Evolutionary conservation across 257 asterid genomes (phyloP).

Genomic region (Solanum bulbocastanum): DNA sequence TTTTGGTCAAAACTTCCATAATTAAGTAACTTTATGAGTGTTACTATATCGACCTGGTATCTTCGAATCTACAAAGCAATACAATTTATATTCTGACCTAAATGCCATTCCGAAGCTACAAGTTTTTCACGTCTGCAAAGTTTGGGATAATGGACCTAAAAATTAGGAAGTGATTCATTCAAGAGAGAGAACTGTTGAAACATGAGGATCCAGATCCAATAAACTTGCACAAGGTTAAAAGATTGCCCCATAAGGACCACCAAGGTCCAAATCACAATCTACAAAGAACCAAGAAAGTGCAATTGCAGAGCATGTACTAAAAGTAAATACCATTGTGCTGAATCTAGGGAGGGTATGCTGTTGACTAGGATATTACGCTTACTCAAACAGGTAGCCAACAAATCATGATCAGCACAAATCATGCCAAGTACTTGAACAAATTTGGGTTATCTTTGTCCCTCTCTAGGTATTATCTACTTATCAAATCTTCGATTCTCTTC

Average conservation of each 20-base stretch:
- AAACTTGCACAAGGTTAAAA: background rate
- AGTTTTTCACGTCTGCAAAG: background rate
- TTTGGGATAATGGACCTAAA: background rate
- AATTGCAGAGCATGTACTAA: background rate
- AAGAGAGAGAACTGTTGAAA: background rate
- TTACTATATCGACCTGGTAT: background rate
- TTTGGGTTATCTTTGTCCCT: slow-evolving; percentile 55
- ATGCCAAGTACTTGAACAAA: no score
- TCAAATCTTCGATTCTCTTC: slow-evolving; percentile 92
- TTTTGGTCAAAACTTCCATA: no score
- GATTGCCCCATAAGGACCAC: background rate
- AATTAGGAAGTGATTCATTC: background rate
- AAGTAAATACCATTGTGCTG: background rate
- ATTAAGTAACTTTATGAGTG: background rate
- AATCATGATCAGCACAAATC: background rate
- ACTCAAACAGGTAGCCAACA: background rate
- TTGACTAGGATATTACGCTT: background rate
- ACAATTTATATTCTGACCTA: background rate
- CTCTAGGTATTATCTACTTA: slow-evolving; percentile 81
- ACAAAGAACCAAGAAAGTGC: background rate
- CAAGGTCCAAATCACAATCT: no score
- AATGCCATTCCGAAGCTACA: background rate
- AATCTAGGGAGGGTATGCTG: background rate
- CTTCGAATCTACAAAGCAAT: background rate
- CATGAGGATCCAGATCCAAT: background rate